A percentile compares a stretch with the other conserved stretches of the same genome.
These are phyloP conservation scores for Crepidotus variabilis DNA, from an alignment of 768 basidiomycete species.

Conservation along the genomic window DNA sequence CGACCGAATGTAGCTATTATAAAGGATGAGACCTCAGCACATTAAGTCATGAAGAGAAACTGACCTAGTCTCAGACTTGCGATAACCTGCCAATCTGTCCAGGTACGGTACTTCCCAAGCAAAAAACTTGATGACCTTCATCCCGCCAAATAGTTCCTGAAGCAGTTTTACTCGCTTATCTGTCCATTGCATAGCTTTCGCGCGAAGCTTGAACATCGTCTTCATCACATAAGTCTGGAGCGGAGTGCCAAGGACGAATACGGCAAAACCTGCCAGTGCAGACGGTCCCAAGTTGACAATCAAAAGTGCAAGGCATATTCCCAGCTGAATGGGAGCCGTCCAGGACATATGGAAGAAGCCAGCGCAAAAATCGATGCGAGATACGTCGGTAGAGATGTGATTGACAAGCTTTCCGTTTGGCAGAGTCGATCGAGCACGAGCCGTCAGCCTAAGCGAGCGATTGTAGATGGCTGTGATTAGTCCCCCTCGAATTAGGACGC, in stretches of 20 bases:
- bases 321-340: conserved; percentile 74
- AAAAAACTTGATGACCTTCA: conserved; percentile 92
- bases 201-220: conserved; percentile 60
- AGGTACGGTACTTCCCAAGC: conserved; percentile 86
- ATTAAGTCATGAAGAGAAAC: conserved; percentile 2
- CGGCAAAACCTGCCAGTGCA: conserved; percentile 49
- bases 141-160: conserved; percentile 85
- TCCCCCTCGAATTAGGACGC: conserved; percentile 79
- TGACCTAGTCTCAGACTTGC: conserved; percentile 71
- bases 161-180: conserved; percentile 87
- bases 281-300: conserved; percentile 52
- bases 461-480: conserved; percentile 86
- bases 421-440: conserved; percentile 73
- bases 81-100: conserved; percentile 61
- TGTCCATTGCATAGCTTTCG: conserved; percentile 82
- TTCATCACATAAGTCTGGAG: conserved; percentile 74
- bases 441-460: conserved; percentile 70
- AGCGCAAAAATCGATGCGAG: conserved; percentile 85
- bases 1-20: conserved; percentile 41
- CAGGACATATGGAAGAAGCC: conserved; percentile 73
- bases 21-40: background rate
- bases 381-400: conserved; percentile 91
- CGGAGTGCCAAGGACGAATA: conserved; percentile 70
- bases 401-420: conserved; percentile 90
- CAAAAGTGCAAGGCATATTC: conserved; percentile 72